Conservation (phyloP, 2,329 filamentous ascomycete genomes). For the Cordyceps fumosorosea region DNA sequence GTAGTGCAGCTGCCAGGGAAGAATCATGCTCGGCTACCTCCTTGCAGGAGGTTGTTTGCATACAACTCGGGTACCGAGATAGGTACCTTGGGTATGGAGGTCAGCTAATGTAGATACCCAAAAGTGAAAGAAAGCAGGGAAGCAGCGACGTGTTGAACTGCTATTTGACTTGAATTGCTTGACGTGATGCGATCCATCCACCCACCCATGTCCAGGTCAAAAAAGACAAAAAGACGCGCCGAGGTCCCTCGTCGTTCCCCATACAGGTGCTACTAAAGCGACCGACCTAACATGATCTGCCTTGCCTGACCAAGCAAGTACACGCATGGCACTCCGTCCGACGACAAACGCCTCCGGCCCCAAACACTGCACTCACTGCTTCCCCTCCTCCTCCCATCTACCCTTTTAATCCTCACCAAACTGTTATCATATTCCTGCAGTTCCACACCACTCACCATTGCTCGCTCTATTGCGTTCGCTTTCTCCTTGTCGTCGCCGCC, state of each 20-base stretch:
- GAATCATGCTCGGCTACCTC: background rate
- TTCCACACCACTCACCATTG: conserved; percentile 10
- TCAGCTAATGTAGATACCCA: background rate
- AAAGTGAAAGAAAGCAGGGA: background rate
- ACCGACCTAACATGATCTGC: background rate
- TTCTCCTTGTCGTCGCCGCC: background rate
- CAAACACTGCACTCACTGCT: background rate
- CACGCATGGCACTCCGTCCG: background rate
- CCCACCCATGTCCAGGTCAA: background rate
- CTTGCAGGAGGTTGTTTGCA: background rate
- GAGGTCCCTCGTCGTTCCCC: conserved; percentile 5
- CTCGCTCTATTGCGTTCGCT: background rate
- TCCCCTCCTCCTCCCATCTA: conserved; percentile 7
- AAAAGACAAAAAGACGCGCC: background rate
- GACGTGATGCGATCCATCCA: background rate
- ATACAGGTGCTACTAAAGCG: background rate
- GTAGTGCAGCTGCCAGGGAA: background rate
- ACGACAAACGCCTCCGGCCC: background rate
- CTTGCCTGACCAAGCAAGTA: background rate
- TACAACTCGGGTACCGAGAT: background rate
- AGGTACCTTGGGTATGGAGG: background rate
- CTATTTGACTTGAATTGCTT: conserved; percentile 1
- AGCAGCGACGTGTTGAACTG: conserved; percentile 5
- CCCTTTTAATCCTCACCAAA: background rate
- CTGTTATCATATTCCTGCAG: background rate